Evolutionary conservation across 371 early-diverging fungal genomes (phyloP).

Genomic region (Apophysomyces sp.): DNA sequence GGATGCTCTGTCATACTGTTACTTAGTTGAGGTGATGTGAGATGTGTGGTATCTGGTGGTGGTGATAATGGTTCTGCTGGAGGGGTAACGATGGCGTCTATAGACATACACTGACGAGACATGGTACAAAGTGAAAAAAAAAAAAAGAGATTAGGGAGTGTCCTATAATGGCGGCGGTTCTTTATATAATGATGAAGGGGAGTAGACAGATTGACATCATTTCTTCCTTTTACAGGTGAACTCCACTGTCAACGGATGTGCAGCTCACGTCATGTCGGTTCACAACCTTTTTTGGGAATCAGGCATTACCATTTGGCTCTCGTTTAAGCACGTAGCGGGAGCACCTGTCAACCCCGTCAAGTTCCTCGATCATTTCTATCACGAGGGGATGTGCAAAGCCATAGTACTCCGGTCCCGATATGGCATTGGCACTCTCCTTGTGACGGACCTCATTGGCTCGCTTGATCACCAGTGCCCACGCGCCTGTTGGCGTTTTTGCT

Average conservation of each 20-base stretch:
- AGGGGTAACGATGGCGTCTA: slow-evolving; percentile 22
- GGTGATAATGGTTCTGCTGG: slow-evolving; percentile 20
- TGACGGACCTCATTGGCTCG: slow-evolving; percentile 73
- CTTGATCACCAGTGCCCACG: slow-evolving; percentile 83
- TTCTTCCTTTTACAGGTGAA: slow-evolving; percentile 8
- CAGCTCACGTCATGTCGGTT: slow-evolving; percentile 1
- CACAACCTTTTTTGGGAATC: not conserved
- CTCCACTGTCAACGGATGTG: not conserved
- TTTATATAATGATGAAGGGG: not conserved
- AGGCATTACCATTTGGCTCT: not conserved
- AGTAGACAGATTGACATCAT: slow-evolving; percentile 12
- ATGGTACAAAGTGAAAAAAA: slow-evolving; percentile 13
- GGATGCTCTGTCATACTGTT: not conserved
- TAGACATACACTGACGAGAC: slow-evolving; percentile 34
- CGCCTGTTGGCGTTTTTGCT: slow-evolving; percentile 82
- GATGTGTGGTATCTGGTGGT: slow-evolving; percentile 21
- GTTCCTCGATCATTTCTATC: slow-evolving; percentile 80
- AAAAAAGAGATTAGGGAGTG: not conserved
- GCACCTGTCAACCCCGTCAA: slow-evolving; percentile 74
- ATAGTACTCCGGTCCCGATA: slow-evolving; percentile 90
- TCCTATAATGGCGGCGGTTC: not conserved
- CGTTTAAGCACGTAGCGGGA: slow-evolving; percentile 13
- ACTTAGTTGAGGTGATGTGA: not conserved
- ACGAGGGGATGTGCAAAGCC: slow-evolving; percentile 91
- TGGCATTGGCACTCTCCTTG: slow-evolving; percentile 72